Evolutionary conservation across 2,329 filamentous ascomycete genomes (phyloP), one percentile per base, ranked within the genome.

Genomic region (Arthroderma sp.): DNA sequence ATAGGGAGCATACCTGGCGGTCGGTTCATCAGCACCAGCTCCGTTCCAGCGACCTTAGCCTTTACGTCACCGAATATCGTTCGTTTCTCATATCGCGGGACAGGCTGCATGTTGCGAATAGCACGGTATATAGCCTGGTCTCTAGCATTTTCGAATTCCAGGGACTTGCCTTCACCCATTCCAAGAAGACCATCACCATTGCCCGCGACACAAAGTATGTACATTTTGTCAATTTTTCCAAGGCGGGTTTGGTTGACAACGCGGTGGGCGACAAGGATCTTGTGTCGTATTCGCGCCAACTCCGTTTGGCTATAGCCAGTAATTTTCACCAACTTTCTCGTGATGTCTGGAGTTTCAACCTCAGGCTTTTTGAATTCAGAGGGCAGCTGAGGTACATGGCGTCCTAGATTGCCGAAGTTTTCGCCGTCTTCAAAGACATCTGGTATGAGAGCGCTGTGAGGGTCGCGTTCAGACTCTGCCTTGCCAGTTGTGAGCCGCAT

Each of bases 161-260:
- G 82, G 8, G 86, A 86, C 78, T 97, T 98, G 65, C 88, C 91
- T 73, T 91, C 87, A 58, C 93, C 93, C 59, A 97, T 79, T 9
- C 93, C 93, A 33, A 98, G 73, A 66, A 91, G 80, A 15, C 93
- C 93, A 63, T 93, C 81, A 59, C 83, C 81, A 73, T 97, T 95
- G 55, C 93, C 93, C 4, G 90, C 91, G 64, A 96, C 84, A 41
- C 84, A 84, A 60, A 97, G 75, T 65, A 83, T 79, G 66, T 91
- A 94, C 41, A 79, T 66, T 71, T 85, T 88, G 64, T 80, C 79
- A 59, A 98, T 85, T 79, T 97, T 98, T 69, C 93, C 93, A 73
- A 98, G 83, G 76, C 91, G 87, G 21, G 93, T 97, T 79, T 97
- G 91, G 74, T 98, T 97, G 63, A 82, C 78, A 59, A 98, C 93